Evolutionary conservation across 441 rosid species (phyloP).

Genomic region (Hura crepitans): DNA sequence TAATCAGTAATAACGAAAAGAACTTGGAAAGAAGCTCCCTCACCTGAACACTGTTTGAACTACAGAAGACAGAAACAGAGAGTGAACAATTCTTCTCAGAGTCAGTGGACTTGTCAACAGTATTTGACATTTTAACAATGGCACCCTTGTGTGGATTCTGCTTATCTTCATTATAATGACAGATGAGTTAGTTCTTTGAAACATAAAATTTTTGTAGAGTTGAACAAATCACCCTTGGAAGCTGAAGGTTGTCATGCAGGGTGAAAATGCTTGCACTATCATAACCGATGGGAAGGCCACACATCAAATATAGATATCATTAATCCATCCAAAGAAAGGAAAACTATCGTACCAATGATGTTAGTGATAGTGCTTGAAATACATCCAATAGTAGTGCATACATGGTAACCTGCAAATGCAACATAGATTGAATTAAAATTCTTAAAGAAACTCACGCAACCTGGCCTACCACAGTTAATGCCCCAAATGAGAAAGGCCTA

Average conservation of each 20-base stretch:
- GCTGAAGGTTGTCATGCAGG: slow-evolving; percentile 2
- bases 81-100: no score
- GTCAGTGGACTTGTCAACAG: no score
- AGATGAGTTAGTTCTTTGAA: slow-evolving; percentile 26
- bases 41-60: slow-evolving; percentile 54
- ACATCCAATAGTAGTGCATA: slow-evolving; percentile 72
- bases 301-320: not conserved
- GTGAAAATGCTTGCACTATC: not conserved
- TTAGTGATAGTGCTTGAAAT: slow-evolving; percentile 43
- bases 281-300: slow-evolving; percentile 7
- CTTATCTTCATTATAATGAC: slow-evolving; percentile 43
- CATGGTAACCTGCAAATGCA: slow-evolving; percentile 65
- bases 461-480: not conserved
- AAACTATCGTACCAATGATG: slow-evolving; percentile 49
- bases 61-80: slow-evolving; percentile 72
- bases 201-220: slow-evolving; percentile 5
- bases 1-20: not conserved
- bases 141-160: slow-evolving; percentile 34
- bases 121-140: slow-evolving; percentile 61
- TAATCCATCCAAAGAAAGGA: not conserved
- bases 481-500: not conserved
- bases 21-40: slow-evolving; percentile 36
- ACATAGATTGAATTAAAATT: slow-evolving; percentile 3
- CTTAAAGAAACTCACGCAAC: not conserved
- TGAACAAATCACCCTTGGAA: slow-evolving; percentile 7